Percentiles rank a stretch among this genome's conserved stretches.
Evolutionary conservation across 1,284 basidiomycete species (phyloP).

Genomic region (Tetrapyrgos nigripes): DNA sequence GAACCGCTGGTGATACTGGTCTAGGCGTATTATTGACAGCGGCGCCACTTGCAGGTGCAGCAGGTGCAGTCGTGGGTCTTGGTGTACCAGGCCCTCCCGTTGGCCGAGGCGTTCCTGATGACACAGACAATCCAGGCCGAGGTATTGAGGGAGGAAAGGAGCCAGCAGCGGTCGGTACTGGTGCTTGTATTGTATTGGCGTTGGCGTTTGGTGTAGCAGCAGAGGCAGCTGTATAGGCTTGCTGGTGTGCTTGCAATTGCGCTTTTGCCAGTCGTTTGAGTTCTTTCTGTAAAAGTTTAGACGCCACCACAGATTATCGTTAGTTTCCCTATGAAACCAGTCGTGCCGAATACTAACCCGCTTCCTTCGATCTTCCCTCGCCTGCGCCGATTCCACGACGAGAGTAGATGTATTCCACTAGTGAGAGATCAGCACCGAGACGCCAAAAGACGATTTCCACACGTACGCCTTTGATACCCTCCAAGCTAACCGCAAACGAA

Average conservation of each 20-base stretch:
- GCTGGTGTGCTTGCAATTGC: slow-evolving; percentile 48
- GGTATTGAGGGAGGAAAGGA: slow-evolving; percentile 23
- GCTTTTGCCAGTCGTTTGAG: slow-evolving; percentile 71
- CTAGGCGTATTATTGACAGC: slow-evolving; percentile 15
- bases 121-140: neutral
- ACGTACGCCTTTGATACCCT: slow-evolving; percentile 79
- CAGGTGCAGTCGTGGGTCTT: slow-evolving; percentile 33
- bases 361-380: slow-evolving; percentile 78
- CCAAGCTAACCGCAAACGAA: slow-evolving; percentile 73
- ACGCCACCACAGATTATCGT: slow-evolving; percentile 7
- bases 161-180: slow-evolving; percentile 41
- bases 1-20: slow-evolving; percentile 17
- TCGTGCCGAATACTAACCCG: slow-evolving; percentile 54
- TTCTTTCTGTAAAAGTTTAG: slow-evolving; percentile 60
- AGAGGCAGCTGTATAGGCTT: slow-evolving; percentile 32
- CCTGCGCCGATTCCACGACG: slow-evolving; percentile 74
- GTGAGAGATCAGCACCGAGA: slow-evolving; percentile 26
- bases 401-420: slow-evolving; percentile 76
- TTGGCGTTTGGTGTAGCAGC: neutral
- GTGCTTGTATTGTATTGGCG: slow-evolving; percentile 17
- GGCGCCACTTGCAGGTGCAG: slow-evolving; percentile 14
- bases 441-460: slow-evolving; percentile 24
- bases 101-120: slow-evolving; percentile 30
- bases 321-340: slow-evolving; percentile 21
- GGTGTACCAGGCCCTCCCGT: slow-evolving; percentile 22